Evolutionary conservation across 805 yeast genomes (phyloP).

Genomic region (Ogataea henricii): DNA sequence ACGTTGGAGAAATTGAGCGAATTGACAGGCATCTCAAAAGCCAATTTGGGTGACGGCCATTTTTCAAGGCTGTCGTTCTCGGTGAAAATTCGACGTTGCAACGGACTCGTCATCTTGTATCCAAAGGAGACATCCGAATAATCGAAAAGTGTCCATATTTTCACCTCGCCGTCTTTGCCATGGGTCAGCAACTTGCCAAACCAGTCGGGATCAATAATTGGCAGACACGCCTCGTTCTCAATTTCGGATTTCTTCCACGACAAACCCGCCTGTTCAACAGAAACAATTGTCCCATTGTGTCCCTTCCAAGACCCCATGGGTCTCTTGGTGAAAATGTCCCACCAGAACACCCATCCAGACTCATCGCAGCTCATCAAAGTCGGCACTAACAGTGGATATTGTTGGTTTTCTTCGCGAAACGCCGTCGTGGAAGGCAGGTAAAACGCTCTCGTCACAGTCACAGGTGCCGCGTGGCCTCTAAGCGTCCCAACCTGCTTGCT

Average conservation of each 20-base stretch:
- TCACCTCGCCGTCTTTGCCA: constrained; percentile 61
- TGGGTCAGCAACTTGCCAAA: constrained; percentile 59
- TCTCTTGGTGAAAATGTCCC: constrained; percentile 61
- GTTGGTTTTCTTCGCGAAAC: not conserved
- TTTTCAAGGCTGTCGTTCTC: constrained; percentile 24
- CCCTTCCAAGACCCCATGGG: constrained; percentile 61
- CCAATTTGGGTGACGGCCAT: constrained; percentile 28
- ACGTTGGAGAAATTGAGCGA: constrained; percentile 72
- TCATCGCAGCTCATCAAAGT: constrained; percentile 59
- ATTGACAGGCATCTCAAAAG: constrained; percentile 65
- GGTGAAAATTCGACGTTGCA: constrained; percentile 20
- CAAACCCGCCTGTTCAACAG: constrained; percentile 48
- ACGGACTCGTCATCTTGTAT: constrained; percentile 17
- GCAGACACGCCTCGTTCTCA: constrained; percentile 11
- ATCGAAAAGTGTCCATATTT: constrained; percentile 45
- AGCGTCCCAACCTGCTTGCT: constrained; percentile 18
- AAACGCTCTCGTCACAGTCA: constrained; percentile 15
- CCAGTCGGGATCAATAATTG: constrained; percentile 28
- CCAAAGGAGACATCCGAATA: no score
- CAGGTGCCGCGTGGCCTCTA: constrained; percentile 19
- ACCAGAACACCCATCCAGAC: constrained; percentile 60
- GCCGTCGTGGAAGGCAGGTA: constrained; percentile 23
- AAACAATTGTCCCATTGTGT: constrained; percentile 53
- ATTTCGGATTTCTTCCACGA: constrained; percentile 26
- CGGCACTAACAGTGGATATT: constrained; percentile 34